Conservation (phyloP, 2,329 filamentous ascomycete species). For the Pyrenophora teres region DNA sequence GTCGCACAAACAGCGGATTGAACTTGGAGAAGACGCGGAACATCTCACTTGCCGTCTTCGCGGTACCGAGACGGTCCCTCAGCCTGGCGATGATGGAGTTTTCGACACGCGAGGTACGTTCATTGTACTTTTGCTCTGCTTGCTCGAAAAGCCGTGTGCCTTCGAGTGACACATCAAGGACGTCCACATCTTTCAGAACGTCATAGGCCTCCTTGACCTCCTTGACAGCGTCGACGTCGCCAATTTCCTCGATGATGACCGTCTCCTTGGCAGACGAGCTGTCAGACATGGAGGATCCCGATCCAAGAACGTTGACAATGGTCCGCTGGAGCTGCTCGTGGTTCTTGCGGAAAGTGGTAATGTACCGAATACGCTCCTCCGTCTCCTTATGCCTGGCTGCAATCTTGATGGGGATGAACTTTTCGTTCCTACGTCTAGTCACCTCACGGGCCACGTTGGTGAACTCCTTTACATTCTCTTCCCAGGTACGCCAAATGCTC, state of each 20-base stretch:
- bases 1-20: constrained; percentile 95
- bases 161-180: constrained; percentile 87
- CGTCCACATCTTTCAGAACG: constrained; percentile 89
- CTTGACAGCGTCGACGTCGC: constrained; percentile 94
- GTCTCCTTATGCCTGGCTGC: constrained; percentile 83
- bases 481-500: constrained; percentile 89
- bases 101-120: constrained; percentile 93
- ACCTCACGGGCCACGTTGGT: constrained; percentile 97
- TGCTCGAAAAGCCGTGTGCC: constrained; percentile 92
- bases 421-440: constrained; percentile 89
- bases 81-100: constrained; percentile 97
- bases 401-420: constrained; percentile 99
- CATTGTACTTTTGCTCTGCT: constrained; percentile 95
- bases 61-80: constrained; percentile 88
- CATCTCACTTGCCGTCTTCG: constrained; percentile 99
- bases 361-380: constrained; percentile 89
- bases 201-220: constrained; percentile 96
- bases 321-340: constrained; percentile 97
- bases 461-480: constrained; percentile 95
- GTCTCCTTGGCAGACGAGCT: constrained; percentile 48
- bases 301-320: constrained; percentile 93
- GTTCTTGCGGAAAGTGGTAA: constrained; percentile 91
- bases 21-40: constrained; percentile 99
- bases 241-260: constrained; percentile 88
- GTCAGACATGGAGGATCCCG: constrained; percentile 55